Conservation (phyloP, 371 early-diverging fungal species). For the Vairimorpha ceranae region DNA sequence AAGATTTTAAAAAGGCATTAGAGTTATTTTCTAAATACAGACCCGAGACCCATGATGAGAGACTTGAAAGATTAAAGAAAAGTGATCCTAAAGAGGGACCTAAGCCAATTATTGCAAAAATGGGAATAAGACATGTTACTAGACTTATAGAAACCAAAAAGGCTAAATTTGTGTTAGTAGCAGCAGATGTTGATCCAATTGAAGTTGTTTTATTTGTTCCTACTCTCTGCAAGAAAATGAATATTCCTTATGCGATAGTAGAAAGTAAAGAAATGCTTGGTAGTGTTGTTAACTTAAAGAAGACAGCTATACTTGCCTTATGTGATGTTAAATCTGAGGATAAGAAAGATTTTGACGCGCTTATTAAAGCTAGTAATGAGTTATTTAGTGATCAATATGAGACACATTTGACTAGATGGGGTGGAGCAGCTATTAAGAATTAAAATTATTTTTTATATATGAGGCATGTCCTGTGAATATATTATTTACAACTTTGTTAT, state of each 20-base stretch:
- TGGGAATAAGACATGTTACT: slow-evolving; percentile 97
- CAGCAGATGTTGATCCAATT: slow-evolving; percentile 97
- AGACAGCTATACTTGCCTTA: slow-evolving; percentile 85
- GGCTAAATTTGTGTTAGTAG: slow-evolving; percentile 93
- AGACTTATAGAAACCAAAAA: slow-evolving; percentile 91
- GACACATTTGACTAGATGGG: slow-evolving; percentile 57
- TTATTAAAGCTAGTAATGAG: slow-evolving; percentile 47
- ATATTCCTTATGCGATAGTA: slow-evolving; percentile 94
- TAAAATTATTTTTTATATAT: slow-evolving; percentile 13
- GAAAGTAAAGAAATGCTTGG: slow-evolving; percentile 94
- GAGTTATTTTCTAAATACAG: slow-evolving; percentile 95
- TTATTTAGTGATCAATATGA: slow-evolving; percentile 57
- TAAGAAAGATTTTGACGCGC: slow-evolving; percentile 47
- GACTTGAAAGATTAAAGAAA: slow-evolving; percentile 79
- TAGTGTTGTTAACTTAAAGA: slow-evolving; percentile 94
- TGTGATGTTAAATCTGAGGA: slow-evolving; percentile 87
- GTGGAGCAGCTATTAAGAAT: slow-evolving; percentile 28
- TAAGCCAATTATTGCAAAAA: slow-evolving; percentile 90
- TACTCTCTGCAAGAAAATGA: slow-evolving; percentile 99
- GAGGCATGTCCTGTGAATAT: slow-evolving; percentile 29
- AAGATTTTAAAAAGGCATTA: slow-evolving; percentile 76
- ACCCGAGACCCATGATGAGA: slow-evolving; percentile 89
- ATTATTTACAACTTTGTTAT: too few species aligned
- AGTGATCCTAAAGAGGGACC: slow-evolving; percentile 74
- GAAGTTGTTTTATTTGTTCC: slow-evolving; percentile 96